Conservation (phyloP, 2,329 filamentous ascomycete species). For the Thielaviopsis punctulata region DNA sequence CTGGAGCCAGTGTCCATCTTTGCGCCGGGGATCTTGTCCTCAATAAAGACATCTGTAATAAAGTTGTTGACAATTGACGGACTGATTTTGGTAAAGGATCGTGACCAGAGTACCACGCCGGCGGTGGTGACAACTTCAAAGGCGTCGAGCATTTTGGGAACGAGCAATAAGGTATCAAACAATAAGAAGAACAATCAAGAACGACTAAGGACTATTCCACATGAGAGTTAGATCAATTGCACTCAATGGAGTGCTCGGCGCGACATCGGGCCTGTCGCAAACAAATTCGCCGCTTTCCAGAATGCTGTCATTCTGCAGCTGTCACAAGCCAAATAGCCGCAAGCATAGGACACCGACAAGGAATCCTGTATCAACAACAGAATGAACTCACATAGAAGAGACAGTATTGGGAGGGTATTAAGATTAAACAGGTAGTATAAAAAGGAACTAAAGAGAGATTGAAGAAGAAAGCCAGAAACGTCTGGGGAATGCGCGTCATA, state of each 20-base stretch:
- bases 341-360: not conserved
- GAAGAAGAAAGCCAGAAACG: not conserved
- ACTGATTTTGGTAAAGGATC: slow-evolving; percentile 64
- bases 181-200: not conserved
- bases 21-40: slow-evolving; percentile 59
- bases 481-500: not conserved
- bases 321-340: not conserved
- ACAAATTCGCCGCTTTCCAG: not conserved
- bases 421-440: not conserved
- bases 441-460: not conserved
- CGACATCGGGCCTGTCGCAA: not conserved
- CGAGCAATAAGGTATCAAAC: not conserved
- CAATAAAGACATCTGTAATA: slow-evolving; percentile 93
- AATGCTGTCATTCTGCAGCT: not conserved
- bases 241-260: not conserved
- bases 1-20: slow-evolving; percentile 41
- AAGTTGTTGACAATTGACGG: slow-evolving; percentile 80
- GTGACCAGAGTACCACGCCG: slow-evolving; percentile 92
- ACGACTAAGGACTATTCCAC: not conserved
- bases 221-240: not conserved
- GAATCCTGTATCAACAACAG: not conserved
- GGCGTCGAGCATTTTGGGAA: slow-evolving; percentile 62
- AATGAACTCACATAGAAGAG: not conserved
- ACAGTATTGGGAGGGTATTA: not conserved
- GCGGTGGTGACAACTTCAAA: slow-evolving; percentile 95